Evolutionary conservation across 495 filamentous ascomycete species (phyloP).

Genomic region (Lentithecium fluviatile): DNA sequence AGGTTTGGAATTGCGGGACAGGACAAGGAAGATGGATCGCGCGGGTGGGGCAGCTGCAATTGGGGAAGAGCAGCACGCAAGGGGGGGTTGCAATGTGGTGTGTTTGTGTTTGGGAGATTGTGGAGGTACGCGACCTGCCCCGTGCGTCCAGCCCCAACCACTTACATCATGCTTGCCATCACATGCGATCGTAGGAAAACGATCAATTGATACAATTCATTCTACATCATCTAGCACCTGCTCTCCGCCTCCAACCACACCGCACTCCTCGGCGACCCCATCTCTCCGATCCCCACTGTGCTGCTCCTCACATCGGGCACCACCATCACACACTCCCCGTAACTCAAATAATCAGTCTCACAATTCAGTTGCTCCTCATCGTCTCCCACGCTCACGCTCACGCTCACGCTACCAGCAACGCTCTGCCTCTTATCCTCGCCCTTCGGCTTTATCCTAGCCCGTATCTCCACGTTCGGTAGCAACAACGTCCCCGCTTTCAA

Average conservation of each 20-base stretch:
- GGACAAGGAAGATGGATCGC: no score
- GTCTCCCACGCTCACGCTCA: slow-evolving; percentile 28
- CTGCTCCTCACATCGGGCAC: slow-evolving; percentile 71
- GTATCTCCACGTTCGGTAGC: slow-evolving; percentile 76
- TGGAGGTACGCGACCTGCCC: neutral
- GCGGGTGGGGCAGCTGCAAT: no score
- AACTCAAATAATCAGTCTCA: slow-evolving; percentile 77
- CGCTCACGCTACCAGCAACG: slow-evolving; percentile 27
- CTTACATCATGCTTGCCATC: neutral
- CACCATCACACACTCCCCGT: slow-evolving; percentile 74
- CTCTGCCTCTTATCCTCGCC: slow-evolving; percentile 41
- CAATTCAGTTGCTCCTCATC: slow-evolving; percentile 50
- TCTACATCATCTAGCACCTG: neutral
- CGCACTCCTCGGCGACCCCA: slow-evolving; percentile 13
- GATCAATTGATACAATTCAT: no score
- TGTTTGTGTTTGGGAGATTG: neutral
- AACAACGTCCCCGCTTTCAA: slow-evolving; percentile 71
- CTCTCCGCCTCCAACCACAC: slow-evolving; percentile 25
- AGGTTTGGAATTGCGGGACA: no score
- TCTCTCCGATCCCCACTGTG: slow-evolving; percentile 53
- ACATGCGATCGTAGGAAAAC: no score
- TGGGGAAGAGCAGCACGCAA: no score
- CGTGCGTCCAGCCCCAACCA: neutral
- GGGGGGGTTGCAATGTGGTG: neutral
- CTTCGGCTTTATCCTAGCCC: slow-evolving; percentile 42